Base-by-base conservation (phyloP, 2,329 filamentous ascomycete genomes). In the Claviceps humidiphila region DNA sequence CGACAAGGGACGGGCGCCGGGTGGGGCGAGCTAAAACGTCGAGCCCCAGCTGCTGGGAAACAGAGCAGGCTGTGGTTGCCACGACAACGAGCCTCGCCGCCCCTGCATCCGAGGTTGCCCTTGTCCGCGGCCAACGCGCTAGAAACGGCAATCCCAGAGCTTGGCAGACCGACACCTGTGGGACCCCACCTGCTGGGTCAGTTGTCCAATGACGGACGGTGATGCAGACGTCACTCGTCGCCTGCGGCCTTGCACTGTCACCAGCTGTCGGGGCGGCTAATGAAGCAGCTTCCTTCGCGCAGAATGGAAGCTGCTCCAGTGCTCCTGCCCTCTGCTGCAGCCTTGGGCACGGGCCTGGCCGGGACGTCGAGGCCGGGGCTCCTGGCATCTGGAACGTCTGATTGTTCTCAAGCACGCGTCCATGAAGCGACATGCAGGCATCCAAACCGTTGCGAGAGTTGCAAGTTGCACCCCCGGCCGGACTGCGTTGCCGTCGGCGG, bases 1-100 rank as follows among this genome's bases (percentile, higher is more conserved):
- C 42, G 49, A 40, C 49, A 34, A 24, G 53, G 48, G 51, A n/a
- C n/a, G 40, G 39, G 24, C 26, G 16, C 20, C n/a, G 30, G 41
- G 16, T 20, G 39, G 48, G 24, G 13, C 11, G 24, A 26, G n/a
- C 45, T 48, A 50, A 56, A 34, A 46, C 16, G 22, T 44, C 13
- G 30, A 37, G 47, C 24, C 24, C 24, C 14, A 39, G 14, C 40
- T 24, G 42, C 14, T 49, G 14, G 37, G 52, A 41, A 59, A 59
- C 58, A 58, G 55, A 57, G 56, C 52, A 52, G 49, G 50, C 41
- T 16, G 30, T 3, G 8, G 58, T 60, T 58, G 55, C 54, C 54
- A 57, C 50, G 52, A 45, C 52, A 54, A 58, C 53, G 3, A 22
- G 9, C 30, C 42, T 26, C 34, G 24, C 38, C 37, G 24, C 47